Percentiles rank a stretch among this genome's conserved stretches.
Conservation (phyloP, 257 asterid genomes). For the Nicotiana benthamiana region DNA sequence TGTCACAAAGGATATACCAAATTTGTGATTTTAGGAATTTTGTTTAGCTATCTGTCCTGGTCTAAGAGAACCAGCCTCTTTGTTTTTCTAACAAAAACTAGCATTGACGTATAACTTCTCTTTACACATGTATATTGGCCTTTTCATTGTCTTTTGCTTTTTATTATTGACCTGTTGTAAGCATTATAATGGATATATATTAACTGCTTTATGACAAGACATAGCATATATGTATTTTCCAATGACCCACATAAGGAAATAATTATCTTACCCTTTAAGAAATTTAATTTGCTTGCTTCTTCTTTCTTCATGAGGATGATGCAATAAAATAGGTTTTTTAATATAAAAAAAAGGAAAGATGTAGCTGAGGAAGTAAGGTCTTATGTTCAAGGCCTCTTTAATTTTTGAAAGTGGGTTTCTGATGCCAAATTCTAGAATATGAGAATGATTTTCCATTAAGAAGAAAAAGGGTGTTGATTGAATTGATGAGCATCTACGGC, state of each 20-base stretch:
- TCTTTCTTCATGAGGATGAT: conserved; percentile 13
- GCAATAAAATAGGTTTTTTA: conserved; percentile 17
- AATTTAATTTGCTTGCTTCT: conserved; percentile 15
- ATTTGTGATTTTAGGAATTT: conserved; percentile 2
- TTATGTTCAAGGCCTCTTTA: conserved; percentile 23
- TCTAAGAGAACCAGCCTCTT: conserved; percentile 8
- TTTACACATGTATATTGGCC: background rate
- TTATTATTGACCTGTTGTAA: conserved; percentile 25
- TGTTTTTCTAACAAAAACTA: conserved; percentile 7
- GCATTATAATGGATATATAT: conserved; percentile 5
- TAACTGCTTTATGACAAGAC: conserved; percentile 30
- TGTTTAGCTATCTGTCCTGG: conserved; percentile 2
- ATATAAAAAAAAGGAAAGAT: conserved; percentile 4
- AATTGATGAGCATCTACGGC: conserved; percentile 21
- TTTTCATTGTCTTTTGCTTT: conserved; percentile 9
- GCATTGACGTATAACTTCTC: conserved; percentile 12
- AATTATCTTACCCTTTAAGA: conserved; percentile 20
- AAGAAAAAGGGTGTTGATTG: background rate
- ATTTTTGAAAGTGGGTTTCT: conserved; percentile 38
- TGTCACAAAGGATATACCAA: conserved; percentile 9
- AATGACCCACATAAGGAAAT: conserved; percentile 28
- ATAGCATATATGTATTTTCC: conserved; percentile 21
- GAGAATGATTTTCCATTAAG: conserved; percentile 17
- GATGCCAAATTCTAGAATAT: conserved; percentile 28
- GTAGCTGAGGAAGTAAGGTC: conserved; percentile 15